These are phyloP conservation scores for Agroathelia rolfsii DNA, from an alignment of 1,284 basidiomycete species.

Conservation along the genomic window DNA sequence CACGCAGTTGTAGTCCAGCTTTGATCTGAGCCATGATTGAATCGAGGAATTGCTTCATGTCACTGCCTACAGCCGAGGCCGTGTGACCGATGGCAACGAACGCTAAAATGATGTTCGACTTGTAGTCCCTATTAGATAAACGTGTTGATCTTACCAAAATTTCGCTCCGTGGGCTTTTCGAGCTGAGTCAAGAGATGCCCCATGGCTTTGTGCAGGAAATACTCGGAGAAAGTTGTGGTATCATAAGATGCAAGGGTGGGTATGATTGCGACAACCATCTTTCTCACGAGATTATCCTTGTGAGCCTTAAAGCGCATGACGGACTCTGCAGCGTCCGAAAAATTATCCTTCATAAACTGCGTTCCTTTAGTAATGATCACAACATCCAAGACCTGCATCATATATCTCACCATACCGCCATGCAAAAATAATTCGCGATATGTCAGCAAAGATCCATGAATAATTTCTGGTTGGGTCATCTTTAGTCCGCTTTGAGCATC, in stretches of 20 bases:
- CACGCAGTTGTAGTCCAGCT: conserved; percentile 74
- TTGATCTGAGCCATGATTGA: conserved; percentile 89
- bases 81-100: conserved; percentile 97
- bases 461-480: conserved; percentile 73
- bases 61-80: conserved; percentile 82
- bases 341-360: conserved; percentile 91
- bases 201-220: conserved; percentile 89
- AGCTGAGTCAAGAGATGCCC: conserved; percentile 81
- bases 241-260: conserved; percentile 93
- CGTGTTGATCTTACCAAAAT: conserved; percentile 52
- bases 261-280: conserved; percentile 90
- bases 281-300: conserved; percentile 78
- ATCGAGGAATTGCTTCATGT: conserved; percentile 95
- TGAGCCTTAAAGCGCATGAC: conserved; percentile 86
- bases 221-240: conserved; percentile 81
- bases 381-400: conserved; percentile 15
- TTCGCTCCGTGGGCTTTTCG: conserved; percentile 82
- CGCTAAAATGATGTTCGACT: conserved; percentile 33
- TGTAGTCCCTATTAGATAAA: conserved; percentile 10
- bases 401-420: conserved; percentile 72
- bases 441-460: conserved; percentile 90
- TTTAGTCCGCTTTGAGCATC: conserved; percentile 86
- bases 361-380: conserved; percentile 5
- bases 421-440: conserved; percentile 89
- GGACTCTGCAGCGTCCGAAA: conserved; percentile 83